Conservation (phyloP, 768 basidiomycete genomes). For the Punctularia strigosozonata region DNA sequence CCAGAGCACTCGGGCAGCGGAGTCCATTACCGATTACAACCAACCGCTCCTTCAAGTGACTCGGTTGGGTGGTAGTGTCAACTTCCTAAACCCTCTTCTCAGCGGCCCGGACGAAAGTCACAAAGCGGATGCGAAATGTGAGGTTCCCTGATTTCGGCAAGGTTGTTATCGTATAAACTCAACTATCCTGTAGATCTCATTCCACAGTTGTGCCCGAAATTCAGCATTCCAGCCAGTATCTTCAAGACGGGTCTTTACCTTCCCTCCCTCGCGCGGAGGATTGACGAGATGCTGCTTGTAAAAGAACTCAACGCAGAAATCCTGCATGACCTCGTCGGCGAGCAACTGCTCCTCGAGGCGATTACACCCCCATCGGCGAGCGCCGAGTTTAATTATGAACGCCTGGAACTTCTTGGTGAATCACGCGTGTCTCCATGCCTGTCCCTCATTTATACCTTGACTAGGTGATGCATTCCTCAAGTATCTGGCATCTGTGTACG, state of each 20-base stretch:
- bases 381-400: slow-evolving; percentile 70
- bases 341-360: slow-evolving; percentile 50
- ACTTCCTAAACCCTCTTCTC: slow-evolving; percentile 49
- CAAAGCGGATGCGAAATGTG: slow-evolving; percentile 46
- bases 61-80: slow-evolving; percentile 35
- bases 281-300: slow-evolving; percentile 66
- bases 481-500: slow-evolving; percentile 60
- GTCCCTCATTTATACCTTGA: not conserved
- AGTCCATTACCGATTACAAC: slow-evolving; percentile 41
- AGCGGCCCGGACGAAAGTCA: slow-evolving; percentile 23
- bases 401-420: slow-evolving; percentile 72
- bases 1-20: slow-evolving; percentile 49
- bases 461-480: slow-evolving; percentile 79
- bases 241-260: slow-evolving; percentile 58
- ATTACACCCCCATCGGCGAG: slow-evolving; percentile 60
- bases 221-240: slow-evolving; percentile 62
- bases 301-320: slow-evolving; percentile 67
- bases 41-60: slow-evolving; percentile 69
- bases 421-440: slow-evolving; percentile 1
- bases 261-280: slow-evolving; percentile 60
- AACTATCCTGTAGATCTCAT: slow-evolving; percentile 48
- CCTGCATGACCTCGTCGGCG: slow-evolving; percentile 51
- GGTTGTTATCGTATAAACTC: not conserved
- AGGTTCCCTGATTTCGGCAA: slow-evolving; percentile 16
- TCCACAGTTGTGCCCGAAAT: slow-evolving; percentile 70